A percentile compares a stretch with the other conserved stretches of the same genome.
Conservation (phyloP, 176 grass and related monocot species). For the Raddia guianensis region DNA sequence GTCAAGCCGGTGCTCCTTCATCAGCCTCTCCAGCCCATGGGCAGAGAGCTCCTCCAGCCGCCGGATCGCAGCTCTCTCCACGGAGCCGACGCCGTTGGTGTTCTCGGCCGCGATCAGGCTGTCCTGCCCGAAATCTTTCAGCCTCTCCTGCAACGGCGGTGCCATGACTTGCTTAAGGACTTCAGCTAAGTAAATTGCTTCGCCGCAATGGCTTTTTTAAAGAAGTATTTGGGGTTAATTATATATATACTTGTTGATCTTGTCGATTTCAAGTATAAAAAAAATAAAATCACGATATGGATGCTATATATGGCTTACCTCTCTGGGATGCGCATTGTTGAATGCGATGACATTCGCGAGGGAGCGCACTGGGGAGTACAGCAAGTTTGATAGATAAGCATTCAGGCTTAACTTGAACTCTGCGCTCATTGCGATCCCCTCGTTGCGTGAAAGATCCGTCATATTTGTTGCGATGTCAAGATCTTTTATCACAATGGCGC, state of each 20-base stretch:
- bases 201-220: no score
- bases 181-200: no score
- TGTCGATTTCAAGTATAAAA: no score
- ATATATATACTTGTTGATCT: no score
- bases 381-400: slow-evolving; percentile 45
- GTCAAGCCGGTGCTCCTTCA: slow-evolving; percentile 48
- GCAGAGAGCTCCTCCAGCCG: slow-evolving; percentile 33
- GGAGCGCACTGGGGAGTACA: slow-evolving; percentile 53
- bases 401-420: slow-evolving; percentile 68
- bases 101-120: slow-evolving; percentile 37
- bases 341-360: slow-evolving; percentile 61
- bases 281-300: no score
- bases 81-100: slow-evolving; percentile 36
- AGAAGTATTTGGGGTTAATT: no score
- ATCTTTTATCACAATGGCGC: slow-evolving; percentile 38
- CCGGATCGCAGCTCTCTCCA: slow-evolving; percentile 32
- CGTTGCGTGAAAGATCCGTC: neutral
- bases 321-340: slow-evolving; percentile 36
- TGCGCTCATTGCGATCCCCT: neutral
- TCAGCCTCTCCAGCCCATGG: slow-evolving; percentile 46
- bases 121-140: slow-evolving; percentile 18
- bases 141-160: slow-evolving; percentile 40
- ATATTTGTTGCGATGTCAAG: slow-evolving; percentile 41
- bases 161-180: neutral
- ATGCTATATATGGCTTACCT: slow-evolving; percentile 30